Conservation (phyloP, 2,329 filamentous ascomycete genomes). For the Gnomoniopsis smithogilvyi region DNA sequence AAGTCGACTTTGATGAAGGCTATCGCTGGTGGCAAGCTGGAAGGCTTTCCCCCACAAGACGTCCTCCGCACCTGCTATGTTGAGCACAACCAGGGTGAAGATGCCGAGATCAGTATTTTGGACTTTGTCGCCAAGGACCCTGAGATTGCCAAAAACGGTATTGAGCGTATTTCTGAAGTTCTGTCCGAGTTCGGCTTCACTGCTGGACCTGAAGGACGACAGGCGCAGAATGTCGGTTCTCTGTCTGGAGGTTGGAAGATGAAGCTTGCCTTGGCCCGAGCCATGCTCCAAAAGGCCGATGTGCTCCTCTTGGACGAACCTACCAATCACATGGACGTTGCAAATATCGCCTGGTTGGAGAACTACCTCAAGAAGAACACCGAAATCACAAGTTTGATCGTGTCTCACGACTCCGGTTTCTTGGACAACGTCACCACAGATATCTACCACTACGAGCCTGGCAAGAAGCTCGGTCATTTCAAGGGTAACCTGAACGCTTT, state of each 20-base stretch:
- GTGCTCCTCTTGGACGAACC: slow-evolving; percentile 96
- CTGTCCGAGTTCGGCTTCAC: slow-evolving; percentile 93
- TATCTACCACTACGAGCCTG: slow-evolving; percentile 95
- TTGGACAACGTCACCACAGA: slow-evolving; percentile 96
- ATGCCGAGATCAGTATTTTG: slow-evolving; percentile 92
- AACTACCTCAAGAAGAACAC: slow-evolving; percentile 94
- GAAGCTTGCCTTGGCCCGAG: slow-evolving; percentile 94
- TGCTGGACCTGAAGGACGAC: slow-evolving; percentile 80
- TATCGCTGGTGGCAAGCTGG: slow-evolving; percentile 92
- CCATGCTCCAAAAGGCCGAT: slow-evolving; percentile 96
- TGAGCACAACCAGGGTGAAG: slow-evolving; percentile 98
- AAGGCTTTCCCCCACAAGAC: slow-evolving; percentile 92
- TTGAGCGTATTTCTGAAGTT: slow-evolving; percentile 77
- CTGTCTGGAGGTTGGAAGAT: slow-evolving; percentile 99
- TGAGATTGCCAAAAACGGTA: slow-evolving; percentile 72
- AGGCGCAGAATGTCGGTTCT: slow-evolving; percentile 87
- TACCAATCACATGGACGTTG: slow-evolving; percentile 96
- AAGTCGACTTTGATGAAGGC: slow-evolving; percentile 99
- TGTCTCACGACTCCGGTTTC: slow-evolving; percentile 97
- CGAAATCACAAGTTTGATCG: slow-evolving; percentile 95
- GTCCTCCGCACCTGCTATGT: slow-evolving; percentile 95
- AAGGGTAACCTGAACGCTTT: slow-evolving; percentile 81
- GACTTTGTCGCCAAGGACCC: slow-evolving; percentile 91
- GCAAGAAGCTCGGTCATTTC: slow-evolving; percentile 90
- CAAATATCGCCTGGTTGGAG: slow-evolving; percentile 93